A percentile compares a stretch with the other conserved stretches of the same genome.
These are phyloP conservation scores for Lentinula sp. DNA, from an alignment of 768 basidiomycete genomes.

Conservation along the genomic window DNA sequence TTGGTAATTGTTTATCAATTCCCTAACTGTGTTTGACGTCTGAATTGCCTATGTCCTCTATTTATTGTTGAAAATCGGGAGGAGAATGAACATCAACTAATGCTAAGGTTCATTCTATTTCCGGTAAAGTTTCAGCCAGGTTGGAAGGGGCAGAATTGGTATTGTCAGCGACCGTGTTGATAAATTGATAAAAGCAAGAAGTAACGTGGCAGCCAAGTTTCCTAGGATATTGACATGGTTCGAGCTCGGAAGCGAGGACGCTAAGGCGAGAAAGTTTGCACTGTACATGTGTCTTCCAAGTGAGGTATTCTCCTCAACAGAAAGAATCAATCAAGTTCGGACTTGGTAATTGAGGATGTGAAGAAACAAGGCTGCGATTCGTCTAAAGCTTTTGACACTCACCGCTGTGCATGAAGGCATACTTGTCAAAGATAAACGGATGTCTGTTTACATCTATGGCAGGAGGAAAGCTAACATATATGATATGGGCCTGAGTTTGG, in stretches of 20 bases:
- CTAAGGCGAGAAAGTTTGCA: neutral
- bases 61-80: too few species aligned
- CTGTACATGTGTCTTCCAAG: neutral
- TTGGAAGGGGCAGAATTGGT: neutral
- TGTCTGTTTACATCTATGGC: neutral
- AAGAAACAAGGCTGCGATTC: neutral
- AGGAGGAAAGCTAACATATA: neutral
- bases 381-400: neutral
- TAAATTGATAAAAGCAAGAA: neutral
- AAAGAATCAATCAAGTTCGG: neutral
- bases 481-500: neutral
- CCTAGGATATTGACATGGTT: neutral
- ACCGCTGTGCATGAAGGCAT: neutral
- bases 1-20: neutral
- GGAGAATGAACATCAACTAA: neutral
- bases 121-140: neutral
- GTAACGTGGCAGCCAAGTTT: neutral
- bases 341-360: neutral
- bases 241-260: neutral
- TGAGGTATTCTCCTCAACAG: neutral
- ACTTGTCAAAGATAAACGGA: neutral
- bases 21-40: neutral
- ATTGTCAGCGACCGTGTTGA: too few species aligned
- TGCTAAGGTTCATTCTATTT: neutral
- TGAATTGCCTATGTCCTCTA: neutral